Base-by-base conservation (phyloP, 768 basidiomycete genomes). In the Atractiella rhizophila region DNA sequence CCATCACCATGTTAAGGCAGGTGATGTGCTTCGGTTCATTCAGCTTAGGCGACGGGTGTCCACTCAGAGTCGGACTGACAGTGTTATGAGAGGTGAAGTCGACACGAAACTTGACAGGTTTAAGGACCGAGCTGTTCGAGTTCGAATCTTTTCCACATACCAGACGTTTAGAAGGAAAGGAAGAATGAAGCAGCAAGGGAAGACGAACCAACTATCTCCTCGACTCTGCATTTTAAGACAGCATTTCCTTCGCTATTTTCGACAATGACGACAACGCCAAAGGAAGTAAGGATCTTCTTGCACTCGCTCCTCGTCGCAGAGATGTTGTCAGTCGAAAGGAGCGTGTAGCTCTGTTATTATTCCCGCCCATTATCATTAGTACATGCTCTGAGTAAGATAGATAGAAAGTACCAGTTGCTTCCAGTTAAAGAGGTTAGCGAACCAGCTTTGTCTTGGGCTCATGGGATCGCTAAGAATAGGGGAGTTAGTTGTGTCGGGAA, bases 381-480 rank as follows among this genome's bases (percentile, higher is more conserved):
- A n/a, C n/a, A n/a, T n/a, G n/a, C n/a, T n/a, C n/a, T n/a, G n/a
- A n/a, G n/a, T n/a, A n/a, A n/a, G n/a, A n/a, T n/a, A n/a, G n/a
- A n/a, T n/a, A n/a, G n/a, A n/a, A n/a, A 6, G 52, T 60, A 60
- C 64, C 24, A 69, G 62, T 0, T 78, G 71, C 52, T 75, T 80
- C 62, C 81, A 74, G 55, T 70, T 76, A 68, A 94, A 86, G 30
- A 91, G 67, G 51, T 73, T 77, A 32, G 72, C 71, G 46, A 98
- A 69, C 88, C 86, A 96, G 37, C 66, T 69, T 46, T 70, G 69
- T 59, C 67, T 73, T 15, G 70, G 68, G 21, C 62, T 60, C 18
- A 59, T 53, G 41, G 42, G 50, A 42, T 54, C 46, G 27, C 44
- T 41, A 16, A 32, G 25, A 28, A 24, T 31, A 12, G 45, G 42